Conservation (phyloP, 1,284 basidiomycete species). For the Tylopilus sp. region DNA sequence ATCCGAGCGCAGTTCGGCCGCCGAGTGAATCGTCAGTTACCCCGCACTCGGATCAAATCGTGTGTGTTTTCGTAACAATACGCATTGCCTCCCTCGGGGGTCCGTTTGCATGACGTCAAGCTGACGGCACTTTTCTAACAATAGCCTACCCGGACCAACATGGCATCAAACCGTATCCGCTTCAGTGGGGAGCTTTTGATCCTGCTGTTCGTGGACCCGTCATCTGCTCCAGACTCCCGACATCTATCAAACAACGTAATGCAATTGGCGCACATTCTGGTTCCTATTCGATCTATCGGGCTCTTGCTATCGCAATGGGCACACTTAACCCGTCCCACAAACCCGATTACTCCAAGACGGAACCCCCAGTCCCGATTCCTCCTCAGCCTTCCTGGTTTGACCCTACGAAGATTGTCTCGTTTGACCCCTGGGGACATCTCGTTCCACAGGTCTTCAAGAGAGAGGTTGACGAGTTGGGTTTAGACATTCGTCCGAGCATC, state of each 20-base stretch:
- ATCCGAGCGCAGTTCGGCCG: background rate
- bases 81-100: constrained; percentile 4
- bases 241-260: constrained; percentile 86
- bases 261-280: constrained; percentile 93
- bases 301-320: constrained; percentile 88
- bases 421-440: constrained; percentile 95
- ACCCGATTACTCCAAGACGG: constrained; percentile 84
- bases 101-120: background rate
- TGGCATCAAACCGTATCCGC: constrained; percentile 71
- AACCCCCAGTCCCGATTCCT: constrained; percentile 84
- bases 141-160: constrained; percentile 70
- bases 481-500: constrained; percentile 88
- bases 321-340: constrained; percentile 82
- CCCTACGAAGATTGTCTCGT: constrained; percentile 81
- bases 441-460: constrained; percentile 74
- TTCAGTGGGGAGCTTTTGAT: constrained; percentile 79
- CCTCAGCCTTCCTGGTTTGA: constrained; percentile 83
- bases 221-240: constrained; percentile 83
- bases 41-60: constrained; percentile 16
- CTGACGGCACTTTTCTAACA: constrained; percentile 9
- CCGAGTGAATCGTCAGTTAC: constrained; percentile 5
- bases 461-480: constrained; percentile 59
- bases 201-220: constrained; percentile 77
- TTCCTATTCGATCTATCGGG: constrained; percentile 92
- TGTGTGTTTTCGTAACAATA: constrained; percentile 4